Evolutionary conservation across 805 yeast genomes (phyloP).

Genomic region (Suhomyces xylopsoci): DNA sequence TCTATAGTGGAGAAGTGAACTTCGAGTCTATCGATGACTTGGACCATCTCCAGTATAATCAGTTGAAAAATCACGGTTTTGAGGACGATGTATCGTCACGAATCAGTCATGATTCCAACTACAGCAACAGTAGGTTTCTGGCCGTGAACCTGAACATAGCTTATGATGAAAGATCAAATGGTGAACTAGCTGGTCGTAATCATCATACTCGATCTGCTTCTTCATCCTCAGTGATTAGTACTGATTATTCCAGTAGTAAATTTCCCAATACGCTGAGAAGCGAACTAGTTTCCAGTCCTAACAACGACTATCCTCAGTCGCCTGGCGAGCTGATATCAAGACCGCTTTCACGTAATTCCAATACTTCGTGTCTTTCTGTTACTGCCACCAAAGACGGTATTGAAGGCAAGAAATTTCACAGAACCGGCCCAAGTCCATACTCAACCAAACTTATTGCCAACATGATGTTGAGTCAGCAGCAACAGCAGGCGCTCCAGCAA

Average conservation of each 20-base stretch:
- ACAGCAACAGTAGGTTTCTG: conserved; percentile 6
- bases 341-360: conserved; percentile 58
- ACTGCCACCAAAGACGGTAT: conserved; percentile 74
- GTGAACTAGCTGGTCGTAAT: not conserved
- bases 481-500: conserved; percentile 4
- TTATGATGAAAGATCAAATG: not conserved
- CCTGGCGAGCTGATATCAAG: conserved; percentile 39
- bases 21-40: conserved; percentile 24
- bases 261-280: not conserved
- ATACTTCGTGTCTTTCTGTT: conserved; percentile 65
- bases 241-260: not conserved
- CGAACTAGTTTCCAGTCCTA: not conserved
- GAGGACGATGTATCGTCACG: conserved; percentile 14
- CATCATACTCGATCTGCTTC: not conserved
- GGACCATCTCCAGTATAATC: conserved; percentile 14
- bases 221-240: not conserved
- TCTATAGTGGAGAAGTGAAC: conserved; percentile 33
- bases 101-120: conserved; percentile 15
- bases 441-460: conserved; percentile 29
- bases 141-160: not conserved
- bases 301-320: not conserved
- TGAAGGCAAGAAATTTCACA: conserved; percentile 57
- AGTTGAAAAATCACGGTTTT: conserved; percentile 5
- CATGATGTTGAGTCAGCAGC: conserved; percentile 21
- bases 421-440: conserved; percentile 39